Conservation (phyloP, 768 basidiomycete genomes). For the Boletus subparvulus region DNA sequence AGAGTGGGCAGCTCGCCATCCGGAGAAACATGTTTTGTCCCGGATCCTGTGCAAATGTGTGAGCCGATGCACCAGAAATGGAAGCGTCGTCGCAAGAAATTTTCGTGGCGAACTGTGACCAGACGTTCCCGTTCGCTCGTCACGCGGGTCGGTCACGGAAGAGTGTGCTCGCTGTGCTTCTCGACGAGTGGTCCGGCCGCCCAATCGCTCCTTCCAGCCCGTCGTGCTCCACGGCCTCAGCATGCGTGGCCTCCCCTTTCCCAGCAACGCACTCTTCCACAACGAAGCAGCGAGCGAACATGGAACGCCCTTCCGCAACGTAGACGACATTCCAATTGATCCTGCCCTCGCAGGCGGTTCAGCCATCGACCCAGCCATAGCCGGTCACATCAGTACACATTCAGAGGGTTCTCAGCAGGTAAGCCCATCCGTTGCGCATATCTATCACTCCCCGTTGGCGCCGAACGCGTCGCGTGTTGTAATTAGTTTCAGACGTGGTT, state of each 20-base stretch:
- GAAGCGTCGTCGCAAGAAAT: slow-evolving; percentile 2
- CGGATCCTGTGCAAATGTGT: slow-evolving; percentile 4
- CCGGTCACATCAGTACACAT: slow-evolving; percentile 27
- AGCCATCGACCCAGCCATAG: slow-evolving; percentile 54
- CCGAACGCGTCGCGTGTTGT: slow-evolving; percentile 72
- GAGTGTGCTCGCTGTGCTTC: slow-evolving; percentile 36
- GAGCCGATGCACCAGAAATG: slow-evolving; percentile 3
- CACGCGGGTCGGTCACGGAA: slow-evolving; percentile 34
- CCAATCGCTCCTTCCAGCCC: slow-evolving; percentile 13
- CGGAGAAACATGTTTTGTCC: background rate
- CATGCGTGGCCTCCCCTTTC: slow-evolving; percentile 66
- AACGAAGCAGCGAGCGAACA: slow-evolving; percentile 60
- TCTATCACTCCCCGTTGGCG: slow-evolving; percentile 22
- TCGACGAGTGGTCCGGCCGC: slow-evolving; percentile 34
- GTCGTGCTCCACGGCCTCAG: slow-evolving; percentile 11
- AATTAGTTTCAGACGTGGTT: slow-evolving; percentile 31
- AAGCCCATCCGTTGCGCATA: slow-evolving; percentile 31
- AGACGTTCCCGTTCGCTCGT: slow-evolving; percentile 23
- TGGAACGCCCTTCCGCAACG: slow-evolving; percentile 56
- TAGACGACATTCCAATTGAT: slow-evolving; percentile 78
- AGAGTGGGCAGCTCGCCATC: background rate
- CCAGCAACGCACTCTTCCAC: slow-evolving; percentile 41
- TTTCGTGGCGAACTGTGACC: slow-evolving; percentile 31
- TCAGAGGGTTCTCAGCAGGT: slow-evolving; percentile 34
- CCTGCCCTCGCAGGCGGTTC: slow-evolving; percentile 56